phyloP scores from a whole-genome alignment of 2,329 filamentous ascomycete species.

The Clonostachys solani region DNA sequence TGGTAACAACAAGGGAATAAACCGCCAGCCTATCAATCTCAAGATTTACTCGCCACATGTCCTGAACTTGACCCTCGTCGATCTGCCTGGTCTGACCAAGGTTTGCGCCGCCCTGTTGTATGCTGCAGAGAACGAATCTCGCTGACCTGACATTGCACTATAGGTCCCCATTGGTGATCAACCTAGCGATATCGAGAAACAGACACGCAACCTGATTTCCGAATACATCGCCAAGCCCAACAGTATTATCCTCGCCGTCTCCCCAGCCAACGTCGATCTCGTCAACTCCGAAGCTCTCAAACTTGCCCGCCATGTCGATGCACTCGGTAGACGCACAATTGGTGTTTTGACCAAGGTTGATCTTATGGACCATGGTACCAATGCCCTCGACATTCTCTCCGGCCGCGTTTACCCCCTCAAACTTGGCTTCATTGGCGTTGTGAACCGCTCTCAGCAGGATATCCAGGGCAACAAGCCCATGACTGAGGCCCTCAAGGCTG shows the following conservation, averaged over 20 bases:
- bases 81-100: conserved; percentile 94
- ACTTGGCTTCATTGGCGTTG: conserved; percentile 94
- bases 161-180: conserved; percentile 96
- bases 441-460: conserved; percentile 97
- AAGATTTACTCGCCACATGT: conserved; percentile 98
- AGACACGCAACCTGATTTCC: conserved; percentile 91
- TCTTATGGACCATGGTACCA: conserved; percentile 98
- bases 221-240: conserved; percentile 99
- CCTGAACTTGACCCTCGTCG: conserved; percentile 91
- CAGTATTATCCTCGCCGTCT: conserved; percentile 95
- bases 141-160: neutral
- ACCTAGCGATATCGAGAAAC: conserved; percentile 96
- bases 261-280: conserved; percentile 94
- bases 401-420: conserved; percentile 95
- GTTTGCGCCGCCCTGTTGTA: conserved; percentile 33
- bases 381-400: conserved; percentile 95
- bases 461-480: conserved; percentile 96
- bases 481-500: conserved; percentile 82
- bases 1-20: conserved; percentile 97
- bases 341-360: conserved; percentile 96
- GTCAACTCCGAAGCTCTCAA: conserved; percentile 98
- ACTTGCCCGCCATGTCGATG: conserved; percentile 93
- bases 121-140: conserved; percentile 1
- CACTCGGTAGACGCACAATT: conserved; percentile 89
- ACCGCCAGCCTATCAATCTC: conserved; percentile 93